Base-by-base conservation (phyloP, 768 basidiomycete species). In the Auricularia cornea region DNA sequence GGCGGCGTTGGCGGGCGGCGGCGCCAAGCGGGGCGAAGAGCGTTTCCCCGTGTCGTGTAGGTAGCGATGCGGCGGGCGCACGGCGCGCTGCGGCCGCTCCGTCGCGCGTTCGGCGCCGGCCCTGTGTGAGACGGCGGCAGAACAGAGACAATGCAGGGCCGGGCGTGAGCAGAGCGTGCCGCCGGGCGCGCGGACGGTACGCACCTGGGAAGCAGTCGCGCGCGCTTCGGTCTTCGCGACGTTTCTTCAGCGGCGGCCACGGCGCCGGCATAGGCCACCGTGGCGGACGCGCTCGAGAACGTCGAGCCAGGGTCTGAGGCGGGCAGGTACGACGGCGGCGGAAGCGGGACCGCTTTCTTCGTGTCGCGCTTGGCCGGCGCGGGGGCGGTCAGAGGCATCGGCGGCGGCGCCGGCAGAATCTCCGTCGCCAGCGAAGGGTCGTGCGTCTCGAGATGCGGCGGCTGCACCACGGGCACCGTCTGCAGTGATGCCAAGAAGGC, bases 381-480 rank as follows among this genome's bases (percentile, higher is more conserved):
- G 77, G 76, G 89, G 88, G 75, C 87, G 87, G 64, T 85, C 77
- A 69, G 88, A 84, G 67, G 81, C 66, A 91, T 74, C 67, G 90
- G 84, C 60, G 92, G 92, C 64, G 92, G 92, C 29, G 90, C 91
- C 71, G 92, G 92, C 70, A 94, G 83, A 78, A 94, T 88, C 82
- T 93, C 92, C 65, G 92, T 94, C 66, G 92, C 91, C 70, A 92
- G 82, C 67, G 83, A 80, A 62, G 88, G 77, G 80, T 94, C 90
- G 68, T 89, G 87, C 26, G 66, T 62, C 73, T 91, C 90, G 63
- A 91, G 84, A 76, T 92, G 88, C 69, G 86, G 77, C 69, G 89
- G 90, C 72, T 90, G 91, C 70, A 83, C 77, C 67, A 88, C 83
- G 63, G 85, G 80, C 65, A 87, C 87, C 73, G 86, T 85, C 75